Conservation (phyloP, 345 rosid genomes). For the Odontarrhena argentea region DNA sequence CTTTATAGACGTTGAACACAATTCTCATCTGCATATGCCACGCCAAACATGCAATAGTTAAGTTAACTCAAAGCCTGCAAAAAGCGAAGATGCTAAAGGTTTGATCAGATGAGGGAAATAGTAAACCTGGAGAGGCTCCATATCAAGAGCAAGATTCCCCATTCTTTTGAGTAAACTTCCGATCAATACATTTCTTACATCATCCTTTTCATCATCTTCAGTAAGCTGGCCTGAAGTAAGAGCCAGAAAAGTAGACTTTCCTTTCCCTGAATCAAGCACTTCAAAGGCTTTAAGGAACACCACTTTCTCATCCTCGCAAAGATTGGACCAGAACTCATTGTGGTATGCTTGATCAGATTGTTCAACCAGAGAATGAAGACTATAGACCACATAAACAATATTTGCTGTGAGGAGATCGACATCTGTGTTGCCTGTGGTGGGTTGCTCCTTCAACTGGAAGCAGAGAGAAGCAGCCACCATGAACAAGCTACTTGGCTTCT, state of each 20-base stretch:
- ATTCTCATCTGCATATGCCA: conserved; percentile 63
- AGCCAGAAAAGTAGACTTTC: conserved; percentile 54
- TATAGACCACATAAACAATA: conserved; percentile 57
- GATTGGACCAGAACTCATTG: conserved; percentile 54
- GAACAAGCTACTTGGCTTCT: conserved; percentile 69
- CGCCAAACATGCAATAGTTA: conserved; percentile 27
- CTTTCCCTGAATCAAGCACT: conserved; percentile 67
- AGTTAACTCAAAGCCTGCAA: conserved; percentile 8
- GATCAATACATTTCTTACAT: conserved; percentile 48
- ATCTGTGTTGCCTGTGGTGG: conserved; percentile 38
- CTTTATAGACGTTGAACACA: conserved; percentile 58
- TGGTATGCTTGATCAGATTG: conserved; percentile 46
- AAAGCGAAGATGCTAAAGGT: not conserved
- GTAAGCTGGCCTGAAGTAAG: conserved; percentile 48
- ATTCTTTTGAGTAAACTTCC: conserved; percentile 63
- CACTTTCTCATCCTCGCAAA: conserved; percentile 61
- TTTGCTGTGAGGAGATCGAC: conserved; percentile 54
- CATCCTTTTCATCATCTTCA: conserved; percentile 27
- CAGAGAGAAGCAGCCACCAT: conserved; percentile 71
- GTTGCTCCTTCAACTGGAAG: conserved; percentile 64
- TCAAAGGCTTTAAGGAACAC: conserved; percentile 69
- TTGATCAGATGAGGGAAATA: conserved; percentile 20
- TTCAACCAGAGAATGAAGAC: conserved; percentile 60
- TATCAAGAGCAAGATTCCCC: conserved; percentile 81
- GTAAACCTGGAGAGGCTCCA: conserved; percentile 75